phyloP scores from a whole-genome alignment of 2,329 filamentous ascomycete species.

The Raffaelea ambrosiae region DNA sequence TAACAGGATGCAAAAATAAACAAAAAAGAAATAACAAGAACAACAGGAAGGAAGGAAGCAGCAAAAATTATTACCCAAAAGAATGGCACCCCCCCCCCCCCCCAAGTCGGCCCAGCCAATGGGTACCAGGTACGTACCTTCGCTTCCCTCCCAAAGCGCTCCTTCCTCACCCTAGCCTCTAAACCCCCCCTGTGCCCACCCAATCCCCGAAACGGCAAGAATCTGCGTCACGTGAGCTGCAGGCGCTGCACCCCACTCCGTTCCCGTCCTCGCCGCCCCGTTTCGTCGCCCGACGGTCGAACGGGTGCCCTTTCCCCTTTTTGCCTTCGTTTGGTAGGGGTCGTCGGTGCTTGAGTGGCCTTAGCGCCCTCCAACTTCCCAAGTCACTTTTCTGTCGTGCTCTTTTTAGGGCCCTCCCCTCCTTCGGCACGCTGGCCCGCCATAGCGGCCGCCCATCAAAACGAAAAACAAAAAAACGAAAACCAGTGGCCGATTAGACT shows the following conservation, averaged over 20 bases:
- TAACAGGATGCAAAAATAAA: not conserved
- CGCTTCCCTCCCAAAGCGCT: not conserved
- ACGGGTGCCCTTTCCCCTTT: slow-evolving; percentile 13
- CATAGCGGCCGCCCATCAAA: too few species aligned
- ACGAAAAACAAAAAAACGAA: too few species aligned
- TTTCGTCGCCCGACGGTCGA: slow-evolving; percentile 9
- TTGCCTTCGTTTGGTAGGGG: slow-evolving; percentile 5
- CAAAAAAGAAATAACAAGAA: too few species aligned
- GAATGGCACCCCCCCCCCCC: too few species aligned
- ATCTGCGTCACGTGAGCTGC: slow-evolving; percentile 11
- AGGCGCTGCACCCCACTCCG: slow-evolving; percentile 12
- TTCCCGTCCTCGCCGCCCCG: slow-evolving; percentile 10
- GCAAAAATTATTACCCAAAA: too few species aligned
- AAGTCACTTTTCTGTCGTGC: too few species aligned
- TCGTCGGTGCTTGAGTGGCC: slow-evolving; percentile 3
- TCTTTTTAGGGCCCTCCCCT: too few species aligned
- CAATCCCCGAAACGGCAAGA: not conserved
- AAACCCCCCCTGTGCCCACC: not conserved
- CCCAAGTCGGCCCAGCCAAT: too few species aligned
- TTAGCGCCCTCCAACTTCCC: slow-evolving; percentile 3
- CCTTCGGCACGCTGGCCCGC: too few species aligned
- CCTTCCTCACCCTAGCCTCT: not conserved
- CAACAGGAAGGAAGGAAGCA: too few species aligned
- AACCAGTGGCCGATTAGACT: too few species aligned
- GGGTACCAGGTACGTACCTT: too few species aligned